Conservation (phyloP, 2,329 filamentous ascomycete genomes). For the Claviceps paspali region DNA sequence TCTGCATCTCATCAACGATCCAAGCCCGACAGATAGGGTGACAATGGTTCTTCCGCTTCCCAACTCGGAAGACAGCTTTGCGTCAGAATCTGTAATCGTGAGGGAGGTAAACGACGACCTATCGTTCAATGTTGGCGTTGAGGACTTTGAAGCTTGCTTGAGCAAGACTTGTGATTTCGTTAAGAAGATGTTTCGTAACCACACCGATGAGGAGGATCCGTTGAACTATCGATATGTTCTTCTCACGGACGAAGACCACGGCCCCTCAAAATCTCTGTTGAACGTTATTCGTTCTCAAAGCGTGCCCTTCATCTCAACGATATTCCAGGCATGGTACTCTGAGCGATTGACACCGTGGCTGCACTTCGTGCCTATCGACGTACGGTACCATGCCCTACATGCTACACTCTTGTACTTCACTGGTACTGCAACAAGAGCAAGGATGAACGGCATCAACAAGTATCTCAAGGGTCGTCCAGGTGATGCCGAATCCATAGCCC, state of each 20-base stretch:
- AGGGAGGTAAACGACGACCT: constrained; percentile 37
- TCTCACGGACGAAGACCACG: constrained; percentile 55
- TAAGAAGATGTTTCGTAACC: constrained; percentile 17
- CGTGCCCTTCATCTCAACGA: constrained; percentile 53
- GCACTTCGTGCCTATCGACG: constrained; percentile 66
- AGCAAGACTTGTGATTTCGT: constrained; percentile 21
- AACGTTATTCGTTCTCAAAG: constrained; percentile 49
- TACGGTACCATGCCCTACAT: constrained; percentile 58
- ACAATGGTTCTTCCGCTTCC: constrained; percentile 40
- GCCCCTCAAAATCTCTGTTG: constrained; percentile 43
- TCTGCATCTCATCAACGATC: constrained; percentile 50
- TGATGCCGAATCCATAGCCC: constrained; percentile 50
- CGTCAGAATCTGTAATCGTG: constrained; percentile 38
- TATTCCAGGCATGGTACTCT: constrained; percentile 71
- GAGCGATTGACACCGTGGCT: constrained; percentile 60
- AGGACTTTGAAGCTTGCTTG: constrained; percentile 40
- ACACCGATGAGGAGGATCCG: constrained; percentile 28
- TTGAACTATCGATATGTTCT: constrained; percentile 57
- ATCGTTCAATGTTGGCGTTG: constrained; percentile 43
- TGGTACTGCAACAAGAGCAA: constrained; percentile 32
- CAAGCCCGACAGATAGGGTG: constrained; percentile 31
- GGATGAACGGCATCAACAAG: constrained; percentile 28
- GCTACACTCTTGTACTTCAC: constrained; percentile 61
- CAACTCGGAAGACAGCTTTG: constrained; percentile 24
- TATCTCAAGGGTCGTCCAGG: constrained; percentile 29